Evolutionary conservation across 2,329 filamentous ascomycete genomes (phyloP), one percentile per base, ranked within the genome.

Genomic region (Scedosporium minutisporum): DNA sequence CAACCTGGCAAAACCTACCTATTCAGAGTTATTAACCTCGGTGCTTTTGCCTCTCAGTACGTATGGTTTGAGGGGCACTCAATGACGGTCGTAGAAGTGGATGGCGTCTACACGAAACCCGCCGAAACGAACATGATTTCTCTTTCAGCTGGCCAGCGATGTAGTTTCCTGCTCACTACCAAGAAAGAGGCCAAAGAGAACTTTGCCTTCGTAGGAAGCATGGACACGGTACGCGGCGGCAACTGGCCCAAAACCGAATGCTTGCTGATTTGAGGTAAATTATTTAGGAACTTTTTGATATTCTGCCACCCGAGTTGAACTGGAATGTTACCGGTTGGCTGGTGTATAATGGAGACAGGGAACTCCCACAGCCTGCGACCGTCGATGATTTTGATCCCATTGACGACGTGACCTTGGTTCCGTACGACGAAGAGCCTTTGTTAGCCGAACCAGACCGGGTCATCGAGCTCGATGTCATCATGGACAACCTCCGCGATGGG

Each of bases 21-120:
- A 5, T 71, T 86, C 16, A 79, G 80, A 38, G 73, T 85, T 53
- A 74, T 84, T 61, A 83, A 82, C 64, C 73, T 82, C 44, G 88
- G 86, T 14, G 89, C 88, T n/a, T 92, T 91, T 74, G 83, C 84
- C 1, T 81, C 80, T 3, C 84, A 87, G 68, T 87, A 87, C 66
- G 69, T 88, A 57, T 88, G 85, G 84, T 83, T 88, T 62, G 85
- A 88, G 69, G 83, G 80, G 18, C 85, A 87, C 67, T 87, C 82
- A 38, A 84, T 91, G 75, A 82, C 78, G 29, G 85, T 91, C 62
- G 81, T 91, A 38, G 88, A 91, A 71, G 83, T 91, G 1, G 89
- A 91, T 69, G 89, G 88, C 6, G 79, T 90, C 10, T 91, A 88
- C 66, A 85, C 82, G 0, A 80, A 89, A 64, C 78, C 80, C 0